These are phyloP conservation scores for Picochlorum sp. DNA, from an alignment of 139 green algal species.

Conservation along the genomic window DNA sequence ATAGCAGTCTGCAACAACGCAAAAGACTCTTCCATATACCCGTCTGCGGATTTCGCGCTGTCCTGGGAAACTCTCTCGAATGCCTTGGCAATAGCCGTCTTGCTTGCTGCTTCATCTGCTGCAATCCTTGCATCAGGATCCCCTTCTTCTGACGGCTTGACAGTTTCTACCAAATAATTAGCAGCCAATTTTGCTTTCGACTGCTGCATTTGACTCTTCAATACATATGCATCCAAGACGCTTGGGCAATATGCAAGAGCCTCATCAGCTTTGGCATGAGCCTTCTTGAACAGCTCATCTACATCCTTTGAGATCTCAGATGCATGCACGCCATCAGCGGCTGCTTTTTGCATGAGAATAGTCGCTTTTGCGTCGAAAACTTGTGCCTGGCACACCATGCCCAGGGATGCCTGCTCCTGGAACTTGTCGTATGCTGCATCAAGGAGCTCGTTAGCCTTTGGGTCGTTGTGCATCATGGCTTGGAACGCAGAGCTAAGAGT, in stretches of 20 bases:
- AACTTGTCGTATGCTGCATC: conserved; percentile 72
- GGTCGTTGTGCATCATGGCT: conserved; percentile 29
- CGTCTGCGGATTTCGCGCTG: conserved; percentile 6
- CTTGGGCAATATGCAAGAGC: conserved; percentile 21
- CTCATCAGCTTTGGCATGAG: conserved; percentile 20
- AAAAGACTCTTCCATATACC: conserved; percentile 19
- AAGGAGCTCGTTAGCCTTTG: conserved; percentile 59
- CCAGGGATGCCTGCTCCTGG: conserved; percentile 26
- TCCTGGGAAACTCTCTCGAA: conserved; percentile 24
- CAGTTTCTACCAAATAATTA: conserved; percentile 23
- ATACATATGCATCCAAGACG: conserved; percentile 27
- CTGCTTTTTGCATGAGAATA: conserved; percentile 20
- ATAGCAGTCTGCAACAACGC: conserved; percentile 7
- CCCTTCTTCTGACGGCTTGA: conserved; percentile 11
- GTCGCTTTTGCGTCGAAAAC: conserved; percentile 21
- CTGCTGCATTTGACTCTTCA: conserved; percentile 17
- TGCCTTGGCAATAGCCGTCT: conserved; percentile 8
- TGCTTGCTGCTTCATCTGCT: conserved; percentile 27
- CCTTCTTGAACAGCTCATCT: conserved; percentile 15
- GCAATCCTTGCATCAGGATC: conserved; percentile 21
- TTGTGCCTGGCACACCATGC: conserved; percentile 26
- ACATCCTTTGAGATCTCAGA: conserved; percentile 5
- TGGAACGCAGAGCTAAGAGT: conserved; percentile 20
- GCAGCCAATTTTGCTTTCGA: conserved; percentile 28
- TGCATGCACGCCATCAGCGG: background rate